Evolutionary conservation across 257 asterid species (phyloP).

Genomic region (Solanum commersonii): DNA sequence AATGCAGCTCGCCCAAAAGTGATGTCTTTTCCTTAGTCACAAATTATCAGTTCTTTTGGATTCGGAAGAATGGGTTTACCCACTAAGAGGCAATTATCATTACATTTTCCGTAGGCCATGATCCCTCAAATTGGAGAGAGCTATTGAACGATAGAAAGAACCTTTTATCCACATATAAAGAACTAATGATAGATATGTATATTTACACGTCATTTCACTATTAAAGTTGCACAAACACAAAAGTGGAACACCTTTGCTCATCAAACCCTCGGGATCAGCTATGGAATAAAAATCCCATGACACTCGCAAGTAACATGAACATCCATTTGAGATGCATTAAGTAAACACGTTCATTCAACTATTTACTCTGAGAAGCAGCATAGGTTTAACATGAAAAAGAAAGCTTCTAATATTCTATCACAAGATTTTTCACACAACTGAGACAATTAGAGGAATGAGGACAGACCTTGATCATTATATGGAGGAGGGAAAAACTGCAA

Average conservation of each 20-base stretch:
- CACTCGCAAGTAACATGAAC: background rate
- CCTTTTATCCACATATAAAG: background rate
- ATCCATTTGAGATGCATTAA: background rate
- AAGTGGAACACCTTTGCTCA: background rate
- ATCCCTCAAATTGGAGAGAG: background rate
- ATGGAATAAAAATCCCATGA: background rate
- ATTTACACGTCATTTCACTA: background rate
- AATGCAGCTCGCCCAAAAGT: background rate
- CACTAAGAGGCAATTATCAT: background rate
- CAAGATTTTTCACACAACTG: background rate
- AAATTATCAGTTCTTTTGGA: background rate
- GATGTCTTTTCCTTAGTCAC: background rate
- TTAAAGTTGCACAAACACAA: background rate
- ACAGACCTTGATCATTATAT: constrained; percentile 50
- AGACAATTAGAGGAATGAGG: background rate
- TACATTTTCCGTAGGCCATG: background rate
- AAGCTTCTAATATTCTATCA: background rate
- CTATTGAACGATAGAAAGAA: background rate
- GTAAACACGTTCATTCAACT: background rate
- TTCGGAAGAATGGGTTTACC: background rate
- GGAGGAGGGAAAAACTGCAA: constrained; percentile 93
- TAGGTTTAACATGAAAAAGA: background rate
- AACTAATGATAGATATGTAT: background rate
- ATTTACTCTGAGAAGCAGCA: background rate
- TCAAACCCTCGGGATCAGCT: background rate